Evolutionary conservation across 2,329 filamentous ascomycete species (phyloP).

Genomic region (Penicillium sp.): DNA sequence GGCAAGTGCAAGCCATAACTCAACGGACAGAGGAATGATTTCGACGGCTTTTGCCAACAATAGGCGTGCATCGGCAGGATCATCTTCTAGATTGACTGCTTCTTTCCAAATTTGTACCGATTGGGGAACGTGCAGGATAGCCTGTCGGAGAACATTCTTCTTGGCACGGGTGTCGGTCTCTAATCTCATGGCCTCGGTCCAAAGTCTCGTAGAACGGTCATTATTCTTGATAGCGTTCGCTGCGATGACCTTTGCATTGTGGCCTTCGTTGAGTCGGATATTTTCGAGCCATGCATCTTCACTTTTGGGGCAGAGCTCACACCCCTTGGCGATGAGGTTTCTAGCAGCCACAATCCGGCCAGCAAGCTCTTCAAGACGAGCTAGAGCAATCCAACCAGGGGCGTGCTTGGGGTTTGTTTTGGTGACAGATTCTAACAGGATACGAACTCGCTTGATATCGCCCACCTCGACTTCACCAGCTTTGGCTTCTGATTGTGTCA

Average conservation of each 20-base stretch:
- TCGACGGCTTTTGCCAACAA: constrained; percentile 93
- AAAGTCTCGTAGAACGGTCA: constrained; percentile 79
- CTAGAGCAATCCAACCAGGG: constrained; percentile 92
- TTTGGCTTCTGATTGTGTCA: constrained; percentile 76
- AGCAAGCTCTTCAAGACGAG: constrained; percentile 86
- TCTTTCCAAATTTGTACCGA: constrained; percentile 98
- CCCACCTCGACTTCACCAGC: constrained; percentile 82
- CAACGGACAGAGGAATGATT: constrained; percentile 87
- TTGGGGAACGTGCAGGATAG: constrained; percentile 87
- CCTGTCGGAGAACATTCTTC: constrained; percentile 88
- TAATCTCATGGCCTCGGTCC: constrained; percentile 93
- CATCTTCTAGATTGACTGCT: constrained; percentile 90
- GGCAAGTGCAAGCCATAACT: constrained; percentile 91
- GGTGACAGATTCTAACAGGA: constrained; percentile 92
- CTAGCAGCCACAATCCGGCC: constrained; percentile 88
- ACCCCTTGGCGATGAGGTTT: constrained; percentile 83
- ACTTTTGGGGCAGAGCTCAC: constrained; percentile 86
- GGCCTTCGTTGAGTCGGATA: constrained; percentile 85
- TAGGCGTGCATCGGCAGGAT: constrained; percentile 80
- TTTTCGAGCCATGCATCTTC: constrained; percentile 97
- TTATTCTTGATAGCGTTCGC: constrained; percentile 92
- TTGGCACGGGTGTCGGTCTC: constrained; percentile 80
- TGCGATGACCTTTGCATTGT: constrained; percentile 94
- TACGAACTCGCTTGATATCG: constrained; percentile 89
- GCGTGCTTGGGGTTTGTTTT: constrained; percentile 95